Evolutionary conservation across 371 early-diverging fungal species (phyloP), one percentile per base, ranked within the genome.

Genomic region (Nosema granulosis): DNA sequence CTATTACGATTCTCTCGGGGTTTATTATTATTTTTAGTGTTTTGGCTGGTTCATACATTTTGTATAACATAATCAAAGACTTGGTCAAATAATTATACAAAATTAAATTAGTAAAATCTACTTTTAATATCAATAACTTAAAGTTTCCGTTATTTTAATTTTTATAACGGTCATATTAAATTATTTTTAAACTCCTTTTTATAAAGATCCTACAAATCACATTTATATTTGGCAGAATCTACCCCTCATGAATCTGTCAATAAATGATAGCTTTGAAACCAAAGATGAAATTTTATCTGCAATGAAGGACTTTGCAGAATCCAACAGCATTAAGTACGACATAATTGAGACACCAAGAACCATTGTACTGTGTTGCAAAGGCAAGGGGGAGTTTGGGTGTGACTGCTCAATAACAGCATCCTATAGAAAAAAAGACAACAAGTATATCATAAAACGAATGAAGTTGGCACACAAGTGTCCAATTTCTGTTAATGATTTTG

Each of bases 381-480:
- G 80, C 49, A 81, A 76, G 75, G 31, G 76, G 12, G 78, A 80
- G 22, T 80, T 80, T 69, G 71, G 74, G 12, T 85, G 85, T 61
- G 83, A 85, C 37, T 83, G 83, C 13, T 62, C 68, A 2, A 80
- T 85, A 62, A 71, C 63, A 28, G 70, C 80, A 28, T 67, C 68
- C n/a, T 75, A 67, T 51, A 69, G 76, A 38, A 83, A 83, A 38
- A 80, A 79, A 71, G 83, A 83, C 28, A 72, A 74, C 24, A 35
- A 66, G 28, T 85, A 72, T 74, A 66, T 76, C 20, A 76, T 85
- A 22, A 82, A 80, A 61, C 81, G 75, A 61, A 70, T 83, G 22
- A 83, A 82, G 54, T 66, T 80, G 29, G 69, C 37, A 3, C 85
- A 85, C 59, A 85, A 83, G 65, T 85, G 85, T 52, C 82, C 83